Conservation (phyloP, 2,329 filamentous ascomycete species). For the Nectriaceae sp. region DNA sequence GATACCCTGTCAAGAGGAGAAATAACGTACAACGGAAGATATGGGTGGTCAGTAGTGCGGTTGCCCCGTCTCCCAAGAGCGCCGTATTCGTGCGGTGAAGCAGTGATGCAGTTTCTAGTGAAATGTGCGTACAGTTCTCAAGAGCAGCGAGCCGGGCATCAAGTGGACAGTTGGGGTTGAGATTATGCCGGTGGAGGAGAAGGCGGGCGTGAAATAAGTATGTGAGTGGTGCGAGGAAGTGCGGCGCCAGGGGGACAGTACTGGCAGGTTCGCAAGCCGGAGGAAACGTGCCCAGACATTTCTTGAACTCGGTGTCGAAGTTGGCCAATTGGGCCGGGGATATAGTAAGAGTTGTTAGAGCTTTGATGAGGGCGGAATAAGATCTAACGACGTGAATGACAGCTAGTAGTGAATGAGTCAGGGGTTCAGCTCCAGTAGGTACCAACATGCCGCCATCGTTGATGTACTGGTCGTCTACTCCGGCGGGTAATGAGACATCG, state of each 20-base stretch:
- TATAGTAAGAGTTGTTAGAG: conserved; percentile 68
- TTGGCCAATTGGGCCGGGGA: conserved; percentile 67
- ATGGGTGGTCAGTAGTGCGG: conserved; percentile 76
- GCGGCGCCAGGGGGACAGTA: conserved; percentile 68
- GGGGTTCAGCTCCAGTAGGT: conserved; percentile 52
- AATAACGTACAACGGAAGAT: conserved; percentile 86
- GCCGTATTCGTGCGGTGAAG: conserved; percentile 66
- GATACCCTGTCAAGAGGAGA: conserved; percentile 73
- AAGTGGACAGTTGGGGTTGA: conserved; percentile 69
- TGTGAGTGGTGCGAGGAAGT: conserved; percentile 72
- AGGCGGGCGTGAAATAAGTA: conserved; percentile 84
- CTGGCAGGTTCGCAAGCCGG: conserved; percentile 70
- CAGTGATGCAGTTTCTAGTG: conserved; percentile 77
- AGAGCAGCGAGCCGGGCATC: conserved; percentile 71
- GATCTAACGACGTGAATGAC: conserved; percentile 81
- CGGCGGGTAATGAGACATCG: conserved; percentile 77
- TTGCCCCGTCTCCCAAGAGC: conserved; percentile 64
- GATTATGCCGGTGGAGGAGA: conserved; percentile 84
- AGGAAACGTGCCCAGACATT: conserved; percentile 76
- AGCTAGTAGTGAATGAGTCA: conserved; percentile 73
- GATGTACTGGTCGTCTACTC: conserved; percentile 79
- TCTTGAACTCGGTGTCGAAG: conserved; percentile 79
- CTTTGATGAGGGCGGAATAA: conserved; percentile 71
- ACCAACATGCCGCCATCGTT: conserved; percentile 57
- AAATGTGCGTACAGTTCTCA: conserved; percentile 72